Evolutionary conservation across 306 rosid genomes (phyloP), one percentile per base, ranked within the genome.

Genomic region (Hippophae gyantsensis): DNA sequence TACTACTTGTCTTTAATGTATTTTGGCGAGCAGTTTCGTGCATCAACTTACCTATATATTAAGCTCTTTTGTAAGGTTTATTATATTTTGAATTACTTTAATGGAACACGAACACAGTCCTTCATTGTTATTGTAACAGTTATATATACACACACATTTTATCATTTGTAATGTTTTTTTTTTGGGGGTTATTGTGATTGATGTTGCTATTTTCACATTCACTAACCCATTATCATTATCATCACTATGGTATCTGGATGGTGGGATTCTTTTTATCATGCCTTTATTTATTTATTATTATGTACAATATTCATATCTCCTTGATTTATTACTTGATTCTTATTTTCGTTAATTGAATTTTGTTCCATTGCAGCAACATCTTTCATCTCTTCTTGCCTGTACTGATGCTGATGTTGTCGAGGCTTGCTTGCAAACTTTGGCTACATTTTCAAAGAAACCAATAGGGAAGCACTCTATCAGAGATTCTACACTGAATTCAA

Each of bases 331-430:
- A 18, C 27, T 41, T 47, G 63, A 52, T 62, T 55, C 56, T 56
- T 66, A 42, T 43, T 38, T 32, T 18, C 56, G 57, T 58, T 66
- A 48, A 25, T 78, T 66, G 54, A 13, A 23, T 45, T 58, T 45
- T 74, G 50, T 82, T 48, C 64, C 58, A 73, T 64, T 80, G 82
- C 99, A 88, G 99, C 99, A 93, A 82, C 97, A 93, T 79, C 90
- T 93, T 68, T 88, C 97, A 23, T 82, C 88, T 43, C 77, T 93
- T 82, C 99, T 93, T 76, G 89, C 95, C 58, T 93, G 95, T 63
- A 88, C 95, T 10, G 97, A 93, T 72, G 84, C 97, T 6, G 99
- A 88, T 75, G 88, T 93, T 65, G 86, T 89, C 58, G 97, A 88
- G 84, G 99, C 94, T 73, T 80, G 85, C 75, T 79, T 93, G 65